Conservation (phyloP, 176 grass and related monocot genomes). For the Avena insularis region DNA sequence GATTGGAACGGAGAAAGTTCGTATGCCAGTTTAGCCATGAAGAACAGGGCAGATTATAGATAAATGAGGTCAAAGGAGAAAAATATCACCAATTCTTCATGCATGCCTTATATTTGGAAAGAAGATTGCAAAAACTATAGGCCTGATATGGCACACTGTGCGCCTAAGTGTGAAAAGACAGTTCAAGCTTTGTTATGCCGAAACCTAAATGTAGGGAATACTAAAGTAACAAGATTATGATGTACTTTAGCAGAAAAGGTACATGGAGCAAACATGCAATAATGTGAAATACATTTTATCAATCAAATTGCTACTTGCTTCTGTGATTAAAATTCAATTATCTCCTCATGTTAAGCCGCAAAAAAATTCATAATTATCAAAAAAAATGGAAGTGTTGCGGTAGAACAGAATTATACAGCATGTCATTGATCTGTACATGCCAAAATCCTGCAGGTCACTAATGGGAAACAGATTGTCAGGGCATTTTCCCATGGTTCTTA, state of each 20-base stretch:
- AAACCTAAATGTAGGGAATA: background rate
- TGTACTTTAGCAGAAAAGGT: background rate
- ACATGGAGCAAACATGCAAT: conserved; percentile 7
- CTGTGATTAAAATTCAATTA: background rate
- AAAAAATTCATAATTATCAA: background rate
- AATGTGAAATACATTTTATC: conserved; percentile 11
- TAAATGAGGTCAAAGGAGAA: background rate
- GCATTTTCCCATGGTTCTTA: conserved; percentile 70
- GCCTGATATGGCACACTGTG: background rate
- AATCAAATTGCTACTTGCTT: conserved; percentile 17
- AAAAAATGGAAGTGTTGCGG: background rate
- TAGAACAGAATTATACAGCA: conserved; percentile 25
- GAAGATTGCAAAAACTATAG: background rate
- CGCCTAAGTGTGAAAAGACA: background rate
- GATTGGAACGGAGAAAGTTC: background rate
- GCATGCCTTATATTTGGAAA: background rate
- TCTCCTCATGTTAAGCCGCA: background rate
- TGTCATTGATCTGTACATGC: conserved; percentile 32
- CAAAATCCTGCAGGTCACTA: conserved; percentile 64
- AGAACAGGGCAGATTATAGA: background rate
- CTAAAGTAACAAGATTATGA: background rate
- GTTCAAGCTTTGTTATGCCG: background rate
- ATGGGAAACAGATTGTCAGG: conserved; percentile 89
- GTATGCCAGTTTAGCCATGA: background rate
- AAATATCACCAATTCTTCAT: background rate